Evolutionary conservation across 2,329 filamentous ascomycete genomes (phyloP).

Genomic region (Penicillium sclerotiorum): DNA sequence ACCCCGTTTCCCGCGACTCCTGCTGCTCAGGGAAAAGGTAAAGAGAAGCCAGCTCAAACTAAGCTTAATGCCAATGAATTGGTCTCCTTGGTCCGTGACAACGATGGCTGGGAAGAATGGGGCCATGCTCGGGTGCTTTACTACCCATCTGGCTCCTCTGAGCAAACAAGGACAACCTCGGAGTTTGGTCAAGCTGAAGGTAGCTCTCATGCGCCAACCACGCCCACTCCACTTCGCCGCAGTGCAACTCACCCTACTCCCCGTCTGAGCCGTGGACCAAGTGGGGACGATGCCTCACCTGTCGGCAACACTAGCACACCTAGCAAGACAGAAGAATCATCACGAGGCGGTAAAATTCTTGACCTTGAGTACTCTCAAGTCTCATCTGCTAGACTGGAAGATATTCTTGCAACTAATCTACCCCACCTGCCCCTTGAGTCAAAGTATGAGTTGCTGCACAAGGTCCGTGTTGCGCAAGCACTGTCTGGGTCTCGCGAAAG

Average conservation of each 20-base stretch:
- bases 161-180: slow-evolving; percentile 35
- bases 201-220: slow-evolving; percentile 59
- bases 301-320: slow-evolving; percentile 50
- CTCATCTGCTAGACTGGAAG: slow-evolving; percentile 39
- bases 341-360: slow-evolving; percentile 56
- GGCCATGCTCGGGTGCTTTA: slow-evolving; percentile 79
- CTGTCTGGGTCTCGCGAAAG: slow-evolving; percentile 66
- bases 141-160: slow-evolving; percentile 56
- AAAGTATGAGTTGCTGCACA: slow-evolving; percentile 83
- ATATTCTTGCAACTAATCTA: slow-evolving; percentile 47
- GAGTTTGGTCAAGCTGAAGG: slow-evolving; percentile 34
- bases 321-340: slow-evolving; percentile 38
- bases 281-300: slow-evolving; percentile 52
- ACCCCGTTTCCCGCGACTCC: slow-evolving; percentile 55
- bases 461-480: slow-evolving; percentile 80
- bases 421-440: slow-evolving; percentile 70
- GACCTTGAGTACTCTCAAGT: slow-evolving; percentile 63
- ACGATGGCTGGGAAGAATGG: slow-evolving; percentile 70
- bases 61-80: slow-evolving; percentile 81
- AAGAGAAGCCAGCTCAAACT: slow-evolving; percentile 65
- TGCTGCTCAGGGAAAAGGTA: slow-evolving; percentile 68
- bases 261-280: slow-evolving; percentile 49
- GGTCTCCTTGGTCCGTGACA: slow-evolving; percentile 68
- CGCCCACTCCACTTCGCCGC: slow-evolving; percentile 75
- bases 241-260: slow-evolving; percentile 63